Evolutionary conservation across 2,329 filamentous ascomycete genomes (phyloP), one percentile per base, ranked within the genome.

Genomic region (Onygenales sp.): DNA sequence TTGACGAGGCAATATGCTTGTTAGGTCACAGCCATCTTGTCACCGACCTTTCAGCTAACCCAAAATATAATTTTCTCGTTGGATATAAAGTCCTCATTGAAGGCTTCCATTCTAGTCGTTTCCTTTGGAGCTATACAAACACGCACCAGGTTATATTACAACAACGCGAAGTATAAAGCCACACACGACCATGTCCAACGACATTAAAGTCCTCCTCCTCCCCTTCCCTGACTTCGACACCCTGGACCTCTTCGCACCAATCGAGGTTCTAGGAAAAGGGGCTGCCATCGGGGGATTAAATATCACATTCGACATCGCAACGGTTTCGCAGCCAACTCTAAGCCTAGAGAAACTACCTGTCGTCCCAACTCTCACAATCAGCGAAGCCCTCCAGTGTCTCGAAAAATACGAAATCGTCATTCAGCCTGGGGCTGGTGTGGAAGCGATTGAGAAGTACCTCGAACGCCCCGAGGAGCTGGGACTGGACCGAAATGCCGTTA

Each of bases 201-300:
- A 34, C 36, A 17, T 49, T 7, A 49, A 49, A 40, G 36, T 33
- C 11, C 47, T 49, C 36, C 17, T 40, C 36, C 34, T 49, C 17
- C 47, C 47, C 21, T 49, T 49, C 13, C 47, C 47, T 2, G 36
- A 32, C 10, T 49, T 49, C 21, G 47, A 49, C 47, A 49, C 47
- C 17, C 34, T 49, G 11, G 47, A 49, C 34, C 34, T 49, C 36
- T 49, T 9, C 31, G 47, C 47, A 14, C 47, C 47, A n/a, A 49
- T 49, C 36, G 47, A 49, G 17, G 34, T 39, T 36, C 47, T 49
- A 17, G 47, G 36, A 7, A 49, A 39, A 21, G 47, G 47, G 2
- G 47, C 34, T 2, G 17, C 34, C 47, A 49, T 49, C 13, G 47
- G 47, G 2, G 47, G 47, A 2, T 13, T 49, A 7, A 21, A 39